A percentile compares a stretch with the other conserved stretches of the same genome.
Evolutionary conservation across 1,284 basidiomycete species (phyloP).

Genomic region (Marasmius tenuissimus): DNA sequence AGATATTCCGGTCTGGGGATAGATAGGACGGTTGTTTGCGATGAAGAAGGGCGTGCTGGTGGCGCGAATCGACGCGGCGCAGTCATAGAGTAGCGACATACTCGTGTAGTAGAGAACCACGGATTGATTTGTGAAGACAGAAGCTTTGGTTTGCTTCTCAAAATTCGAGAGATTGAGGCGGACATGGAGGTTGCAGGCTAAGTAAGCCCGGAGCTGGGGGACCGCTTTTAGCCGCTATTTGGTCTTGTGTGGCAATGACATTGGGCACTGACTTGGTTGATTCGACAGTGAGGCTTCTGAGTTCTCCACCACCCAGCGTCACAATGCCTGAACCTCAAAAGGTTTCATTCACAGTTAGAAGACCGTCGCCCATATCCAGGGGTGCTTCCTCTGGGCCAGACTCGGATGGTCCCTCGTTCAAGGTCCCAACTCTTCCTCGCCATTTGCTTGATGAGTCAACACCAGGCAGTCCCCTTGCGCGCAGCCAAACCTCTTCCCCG

Average conservation of each 20-base stretch:
- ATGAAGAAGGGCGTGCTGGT: conserved; percentile 34
- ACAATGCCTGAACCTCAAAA: conserved; percentile 38
- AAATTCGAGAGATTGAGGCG: background rate
- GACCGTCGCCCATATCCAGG: conserved; percentile 64
- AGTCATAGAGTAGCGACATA: conserved; percentile 22
- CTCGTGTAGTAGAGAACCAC: background rate
- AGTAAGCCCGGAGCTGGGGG: background rate
- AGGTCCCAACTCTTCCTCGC: conserved; percentile 56
- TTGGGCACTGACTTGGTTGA: background rate
- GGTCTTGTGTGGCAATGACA: background rate
- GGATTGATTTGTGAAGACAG: background rate
- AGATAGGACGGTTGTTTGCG: conserved; percentile 41
- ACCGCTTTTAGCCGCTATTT: background rate
- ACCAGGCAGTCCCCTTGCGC: conserved; percentile 58
- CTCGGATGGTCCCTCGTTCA: conserved; percentile 54
- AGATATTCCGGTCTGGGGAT: conserved; percentile 50
- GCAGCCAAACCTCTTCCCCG: conserved; percentile 44
- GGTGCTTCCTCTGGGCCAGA: conserved; percentile 59
- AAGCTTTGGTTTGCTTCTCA: background rate
- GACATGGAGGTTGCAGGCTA: conserved; percentile 7
- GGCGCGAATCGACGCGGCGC: conserved; percentile 27
- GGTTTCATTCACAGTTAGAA: conserved; percentile 74
- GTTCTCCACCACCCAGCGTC: conserved; percentile 5
- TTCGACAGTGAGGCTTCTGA: background rate
- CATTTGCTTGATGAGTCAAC: conserved; percentile 46